A percentile compares a stretch with the other conserved stretches of the same genome.
These are phyloP conservation scores for Calonectria multiphialidica DNA, from an alignment of 2,329 filamentous ascomycete genomes.

Conservation along the genomic window DNA sequence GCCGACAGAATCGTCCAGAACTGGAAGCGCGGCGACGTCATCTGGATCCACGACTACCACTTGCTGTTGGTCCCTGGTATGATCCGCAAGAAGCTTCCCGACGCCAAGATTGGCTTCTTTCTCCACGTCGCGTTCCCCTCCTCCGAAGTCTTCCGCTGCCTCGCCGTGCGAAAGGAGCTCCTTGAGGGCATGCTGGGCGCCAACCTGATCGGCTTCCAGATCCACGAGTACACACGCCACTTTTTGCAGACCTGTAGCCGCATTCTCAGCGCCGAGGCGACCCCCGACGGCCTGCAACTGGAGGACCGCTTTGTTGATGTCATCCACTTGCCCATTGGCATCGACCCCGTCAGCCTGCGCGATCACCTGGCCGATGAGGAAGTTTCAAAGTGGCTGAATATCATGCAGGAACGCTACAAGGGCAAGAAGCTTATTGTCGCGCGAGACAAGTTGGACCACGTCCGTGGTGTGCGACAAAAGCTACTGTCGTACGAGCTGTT, in stretches of 20 bases:
- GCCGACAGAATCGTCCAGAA: conserved; percentile 90
- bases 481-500: conserved; percentile 93
- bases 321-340: conserved; percentile 86
- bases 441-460: conserved; percentile 92
- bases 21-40: conserved; percentile 92
- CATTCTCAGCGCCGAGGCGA: conserved; percentile 89
- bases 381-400: conserved; percentile 82
- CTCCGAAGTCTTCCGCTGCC: conserved; percentile 93
- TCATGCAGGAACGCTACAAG: conserved; percentile 85
- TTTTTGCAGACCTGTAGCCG: conserved; percentile 97
- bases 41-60: conserved; percentile 98
- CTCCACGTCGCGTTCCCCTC: conserved; percentile 95
- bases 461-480: conserved; percentile 94
- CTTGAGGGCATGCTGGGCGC: conserved; percentile 94
- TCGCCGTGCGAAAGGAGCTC: conserved; percentile 87
- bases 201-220: conserved; percentile 94
- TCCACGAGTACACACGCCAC: conserved; percentile 91
- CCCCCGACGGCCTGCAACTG: conserved; percentile 86
- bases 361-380: conserved; percentile 78
- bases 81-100: conserved; percentile 89
- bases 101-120: conserved; percentile 97
- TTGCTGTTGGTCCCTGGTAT: conserved; percentile 89
- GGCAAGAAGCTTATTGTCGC: conserved; percentile 93
- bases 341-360: conserved; percentile 83
- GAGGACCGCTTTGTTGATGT: conserved; percentile 96